Conservation (phyloP, 2,329 filamentous ascomycete genomes). For the Cercospora zeina region DNA sequence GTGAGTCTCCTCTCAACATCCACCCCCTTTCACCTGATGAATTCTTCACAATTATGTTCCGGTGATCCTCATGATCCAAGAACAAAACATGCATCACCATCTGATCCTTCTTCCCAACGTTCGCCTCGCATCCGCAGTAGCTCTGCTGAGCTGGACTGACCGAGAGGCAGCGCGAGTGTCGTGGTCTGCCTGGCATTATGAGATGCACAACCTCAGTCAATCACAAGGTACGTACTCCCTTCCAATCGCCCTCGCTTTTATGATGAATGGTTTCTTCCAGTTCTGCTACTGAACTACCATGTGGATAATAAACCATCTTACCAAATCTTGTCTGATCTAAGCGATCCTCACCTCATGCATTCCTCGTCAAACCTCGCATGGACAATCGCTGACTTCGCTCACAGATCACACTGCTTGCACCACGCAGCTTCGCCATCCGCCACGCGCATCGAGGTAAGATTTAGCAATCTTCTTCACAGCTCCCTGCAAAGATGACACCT, state of each 20-base stretch:
- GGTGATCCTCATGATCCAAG: conserved; percentile 42
- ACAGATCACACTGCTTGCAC: neutral
- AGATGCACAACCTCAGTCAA: neutral
- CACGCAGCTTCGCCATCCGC: neutral
- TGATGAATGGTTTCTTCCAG: conserved; percentile 47
- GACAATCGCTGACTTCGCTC: conserved; percentile 1
- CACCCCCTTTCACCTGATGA: conserved; percentile 32
- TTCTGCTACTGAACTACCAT: conserved; percentile 45
- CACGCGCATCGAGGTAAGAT: conserved; percentile 7
- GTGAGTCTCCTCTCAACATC: conserved; percentile 20
- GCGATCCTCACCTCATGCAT: conserved; percentile 13
- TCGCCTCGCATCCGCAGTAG: conserved; percentile 4
- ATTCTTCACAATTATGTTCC: conserved; percentile 40
- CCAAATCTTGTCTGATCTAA: conserved; percentile 42
- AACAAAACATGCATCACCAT: conserved; percentile 48
- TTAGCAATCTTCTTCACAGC: neutral
- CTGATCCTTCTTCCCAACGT: conserved; percentile 35
- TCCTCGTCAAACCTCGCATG: neutral
- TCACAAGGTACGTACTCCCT: conserved; percentile 24
- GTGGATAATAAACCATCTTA: conserved; percentile 44
- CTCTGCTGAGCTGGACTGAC: conserved; percentile 1
- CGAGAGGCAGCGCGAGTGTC: neutral
- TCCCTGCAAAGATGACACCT: conserved; percentile 39
- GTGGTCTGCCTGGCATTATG: neutral
- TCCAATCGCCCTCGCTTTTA: conserved; percentile 23